A percentile compares a stretch with the other conserved stretches of the same genome.
Evolutionary conservation across 108 stramenopile species (phyloP).

Genomic region (Discostella stelligeroides): DNA sequence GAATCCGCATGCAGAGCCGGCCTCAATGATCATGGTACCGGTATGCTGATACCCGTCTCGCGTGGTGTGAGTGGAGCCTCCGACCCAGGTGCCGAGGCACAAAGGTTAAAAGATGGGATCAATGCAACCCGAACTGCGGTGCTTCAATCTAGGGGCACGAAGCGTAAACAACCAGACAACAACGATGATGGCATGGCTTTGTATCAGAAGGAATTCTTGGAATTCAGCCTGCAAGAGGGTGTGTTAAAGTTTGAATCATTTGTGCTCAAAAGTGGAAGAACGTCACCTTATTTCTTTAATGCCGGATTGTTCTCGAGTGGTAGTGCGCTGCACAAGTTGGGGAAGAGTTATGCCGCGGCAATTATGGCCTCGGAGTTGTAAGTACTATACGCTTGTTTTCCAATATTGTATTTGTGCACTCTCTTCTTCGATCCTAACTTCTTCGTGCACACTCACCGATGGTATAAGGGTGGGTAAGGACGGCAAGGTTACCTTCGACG

Average conservation of each 20-base stretch:
- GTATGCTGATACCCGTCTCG: slow-evolving; percentile 94
- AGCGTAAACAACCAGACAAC: slow-evolving; percentile 6
- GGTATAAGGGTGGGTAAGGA: slow-evolving; percentile 53
- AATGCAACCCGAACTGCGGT: slow-evolving; percentile 48
- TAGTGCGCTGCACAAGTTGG: slow-evolving; percentile 79
- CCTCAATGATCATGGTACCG: slow-evolving; percentile 75
- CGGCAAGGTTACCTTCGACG: slow-evolving; percentile 87
- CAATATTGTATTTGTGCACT: no score
- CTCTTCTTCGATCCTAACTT: neutral
- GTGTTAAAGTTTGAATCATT: slow-evolving; percentile 96
- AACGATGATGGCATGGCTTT: slow-evolving; percentile 46
- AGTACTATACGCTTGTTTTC: slow-evolving; percentile 38
- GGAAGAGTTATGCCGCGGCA: slow-evolving; percentile 89
- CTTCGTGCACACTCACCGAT: neutral
- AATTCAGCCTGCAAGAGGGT: slow-evolving; percentile 86
- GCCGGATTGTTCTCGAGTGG: slow-evolving; percentile 93
- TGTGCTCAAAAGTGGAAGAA: slow-evolving; percentile 96
- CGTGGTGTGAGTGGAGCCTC: slow-evolving; percentile 86
- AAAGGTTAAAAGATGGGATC: slow-evolving; percentile 73
- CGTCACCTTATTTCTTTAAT: slow-evolving; percentile 99
- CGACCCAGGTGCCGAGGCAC: slow-evolving; percentile 86
- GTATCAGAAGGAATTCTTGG: slow-evolving; percentile 93
- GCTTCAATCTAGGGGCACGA: neutral
- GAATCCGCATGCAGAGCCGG: slow-evolving; percentile 81
- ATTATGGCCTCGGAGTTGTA: slow-evolving; percentile 89